phyloP scores from a whole-genome alignment of 78 protist species.

The Emiliania huxleyi region DNA sequence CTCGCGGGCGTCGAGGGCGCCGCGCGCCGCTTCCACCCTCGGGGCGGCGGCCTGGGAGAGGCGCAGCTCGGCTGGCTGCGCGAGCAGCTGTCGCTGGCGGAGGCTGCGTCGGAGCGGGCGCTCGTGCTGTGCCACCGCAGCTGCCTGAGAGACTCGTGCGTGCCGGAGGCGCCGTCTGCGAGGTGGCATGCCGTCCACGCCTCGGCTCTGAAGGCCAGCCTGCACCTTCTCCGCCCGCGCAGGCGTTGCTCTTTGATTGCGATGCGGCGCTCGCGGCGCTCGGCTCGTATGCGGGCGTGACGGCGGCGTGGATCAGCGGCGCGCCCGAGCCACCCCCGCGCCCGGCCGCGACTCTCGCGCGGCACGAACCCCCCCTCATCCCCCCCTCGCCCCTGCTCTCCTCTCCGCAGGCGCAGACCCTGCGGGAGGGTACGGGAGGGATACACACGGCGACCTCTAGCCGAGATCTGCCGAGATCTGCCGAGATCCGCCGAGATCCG shows the following conservation, averaged over 20 bases:
- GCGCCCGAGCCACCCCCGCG: too few relatives aligned
- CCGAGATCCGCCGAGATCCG: too few relatives aligned
- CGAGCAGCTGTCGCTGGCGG: neutral
- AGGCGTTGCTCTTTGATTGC: neutral
- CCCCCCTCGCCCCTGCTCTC: too few relatives aligned
- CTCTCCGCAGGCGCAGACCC: too few relatives aligned
- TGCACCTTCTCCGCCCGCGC: too few relatives aligned
- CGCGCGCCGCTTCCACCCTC: neutral
- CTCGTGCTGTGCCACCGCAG: neutral
- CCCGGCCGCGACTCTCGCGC: too few relatives aligned
- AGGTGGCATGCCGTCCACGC: too few relatives aligned
- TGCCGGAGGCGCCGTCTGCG: neutral
- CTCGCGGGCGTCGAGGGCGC: neutral
- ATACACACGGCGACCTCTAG: too few relatives aligned
- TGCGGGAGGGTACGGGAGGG: neutral
- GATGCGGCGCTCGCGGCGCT: neutral
- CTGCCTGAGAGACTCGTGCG: neutral
- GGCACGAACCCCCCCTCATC: too few relatives aligned
- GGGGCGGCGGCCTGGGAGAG: neutral
- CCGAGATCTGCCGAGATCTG: too few relatives aligned
- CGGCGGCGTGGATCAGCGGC: neutral
- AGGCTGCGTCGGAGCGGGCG: neutral
- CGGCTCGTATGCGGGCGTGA: neutral
- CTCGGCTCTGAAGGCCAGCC: too few relatives aligned
- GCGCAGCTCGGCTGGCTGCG: neutral